Percentiles rank a stretch among this genome's conserved stretches.
Evolutionary conservation across 805 yeast genomes (phyloP).

Genomic region (Peterozyma toletana): DNA sequence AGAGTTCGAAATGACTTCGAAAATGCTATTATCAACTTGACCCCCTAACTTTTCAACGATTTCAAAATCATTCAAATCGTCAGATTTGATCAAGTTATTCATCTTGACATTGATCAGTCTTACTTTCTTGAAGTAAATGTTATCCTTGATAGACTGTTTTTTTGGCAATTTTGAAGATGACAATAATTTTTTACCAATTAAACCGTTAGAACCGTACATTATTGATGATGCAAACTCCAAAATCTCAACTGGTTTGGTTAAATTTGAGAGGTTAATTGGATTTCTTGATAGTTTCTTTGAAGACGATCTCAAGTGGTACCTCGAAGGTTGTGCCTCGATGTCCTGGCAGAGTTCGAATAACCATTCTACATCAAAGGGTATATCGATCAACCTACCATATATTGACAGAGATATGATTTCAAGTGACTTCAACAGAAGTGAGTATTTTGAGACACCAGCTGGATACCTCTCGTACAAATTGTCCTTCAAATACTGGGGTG

Average conservation of each 20-base stretch:
- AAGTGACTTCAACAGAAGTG: conserved; percentile 32
- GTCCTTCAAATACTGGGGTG: conserved; percentile 29
- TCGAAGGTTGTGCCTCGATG: conserved; percentile 39
- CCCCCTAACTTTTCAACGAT: neutral
- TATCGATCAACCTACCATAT: conserved; percentile 31
- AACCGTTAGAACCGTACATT: conserved; percentile 16
- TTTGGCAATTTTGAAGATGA: conserved; percentile 15
- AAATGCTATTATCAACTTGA: neutral
- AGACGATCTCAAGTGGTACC: conserved; percentile 35
- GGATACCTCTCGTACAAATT: conserved; percentile 40
- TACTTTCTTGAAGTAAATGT: neutral
- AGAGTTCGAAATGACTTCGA: neutral
- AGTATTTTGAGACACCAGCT: conserved; percentile 43
- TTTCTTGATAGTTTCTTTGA: conserved; percentile 12
- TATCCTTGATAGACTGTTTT: conserved; percentile 9
- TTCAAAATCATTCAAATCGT: neutral
- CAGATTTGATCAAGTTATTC: neutral
- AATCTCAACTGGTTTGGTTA: conserved; percentile 8
- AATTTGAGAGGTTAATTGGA: conserved; percentile 11
- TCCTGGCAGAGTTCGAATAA: conserved; percentile 32
- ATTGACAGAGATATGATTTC: conserved; percentile 26
- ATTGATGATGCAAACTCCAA: conserved; percentile 14
- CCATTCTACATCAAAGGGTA: conserved; percentile 20
- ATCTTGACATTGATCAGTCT: neutral
- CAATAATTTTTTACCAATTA: conserved; percentile 9